Base-by-base conservation (phyloP, 2,329 filamentous ascomycete genomes). In the Herpotrichia juniperi region DNA sequence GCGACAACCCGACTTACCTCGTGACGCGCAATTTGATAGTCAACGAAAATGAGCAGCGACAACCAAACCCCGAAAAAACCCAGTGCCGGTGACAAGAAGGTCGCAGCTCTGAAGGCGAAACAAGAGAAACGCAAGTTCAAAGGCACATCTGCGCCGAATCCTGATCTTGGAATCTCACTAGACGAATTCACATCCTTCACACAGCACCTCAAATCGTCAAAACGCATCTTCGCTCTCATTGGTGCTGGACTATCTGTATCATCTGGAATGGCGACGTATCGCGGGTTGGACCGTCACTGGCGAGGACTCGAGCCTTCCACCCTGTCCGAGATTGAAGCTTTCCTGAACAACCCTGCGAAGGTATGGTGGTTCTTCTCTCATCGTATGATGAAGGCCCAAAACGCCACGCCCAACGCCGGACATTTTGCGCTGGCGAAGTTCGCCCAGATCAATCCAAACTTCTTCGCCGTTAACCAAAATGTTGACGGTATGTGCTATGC, bases 381-480 rank as follows among this genome's bases (percentile, higher is more conserved):
- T 44, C 42, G 59, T 21, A 55, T 61, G 25, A 48, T 48, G 32
- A 34, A 39, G 1, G 55, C 57, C 19, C 48, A 60, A 16, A 49
- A 48, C n/a, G 58, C 62, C 12, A 44, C 35, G 31, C 60, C 62
- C 9, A 64, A 67, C 46, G n/a, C 44, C 12, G 63, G 46, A 19
- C 63, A 64, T 42, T 6, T 53, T 11, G 53, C 61, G 6, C 39
- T 67, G 39, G 53, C 57, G 12, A 49, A 50, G 37, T 32, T 63
- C 30, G 54, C 54, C 8, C 52, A 50, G 16, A 32, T 19, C 22
- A 59, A 58, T 26, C 26, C 34, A 25, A 42, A 30, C 6, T 57
- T 57, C 39, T 54, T 65, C 11, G 52, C 59, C 12, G 48, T 65
- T 2, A 62, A 46, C 26, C 59, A 64, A 48, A 66, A 65, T 21